A percentile compares a stretch with the other conserved stretches of the same genome.
phyloP scores from a whole-genome alignment of 257 asterid genomes.

The Primulina tabacum region DNA sequence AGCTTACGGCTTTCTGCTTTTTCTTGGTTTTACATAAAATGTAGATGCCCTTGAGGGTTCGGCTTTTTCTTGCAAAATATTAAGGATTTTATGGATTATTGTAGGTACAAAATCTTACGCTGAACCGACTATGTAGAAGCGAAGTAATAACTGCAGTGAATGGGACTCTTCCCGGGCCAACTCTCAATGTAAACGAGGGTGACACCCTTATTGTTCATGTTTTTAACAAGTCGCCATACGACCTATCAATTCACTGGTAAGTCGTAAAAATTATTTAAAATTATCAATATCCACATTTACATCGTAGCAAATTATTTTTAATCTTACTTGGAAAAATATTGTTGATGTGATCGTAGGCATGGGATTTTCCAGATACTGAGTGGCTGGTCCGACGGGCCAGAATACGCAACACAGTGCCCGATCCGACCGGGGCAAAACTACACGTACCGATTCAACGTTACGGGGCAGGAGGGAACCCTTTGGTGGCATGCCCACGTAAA shows the following conservation, averaged over 20 bases:
- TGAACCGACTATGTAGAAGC: slow-evolving; percentile 43
- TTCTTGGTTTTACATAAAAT: too few relatives aligned
- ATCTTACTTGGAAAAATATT: too few relatives aligned
- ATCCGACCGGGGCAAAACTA: slow-evolving; percentile 57
- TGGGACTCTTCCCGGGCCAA: slow-evolving; percentile 66
- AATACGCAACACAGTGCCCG: slow-evolving; percentile 64
- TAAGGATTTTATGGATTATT: too few relatives aligned
- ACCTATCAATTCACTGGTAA: slow-evolving; percentile 67
- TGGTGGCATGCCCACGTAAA: slow-evolving; percentile 86
- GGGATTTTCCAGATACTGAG: slow-evolving; percentile 24
- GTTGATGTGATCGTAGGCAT: too few relatives aligned
- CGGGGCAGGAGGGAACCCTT: slow-evolving; percentile 56
- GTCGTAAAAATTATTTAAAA: neutral
- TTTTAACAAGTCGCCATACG: slow-evolving; percentile 51
- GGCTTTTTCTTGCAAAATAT: too few relatives aligned
- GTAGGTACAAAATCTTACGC: slow-evolving; percentile 57
- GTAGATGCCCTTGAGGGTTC: too few relatives aligned
- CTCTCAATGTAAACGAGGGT: slow-evolving; percentile 51
- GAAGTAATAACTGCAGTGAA: slow-evolving; percentile 69
- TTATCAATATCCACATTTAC: too few relatives aligned
- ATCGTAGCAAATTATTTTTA: too few relatives aligned
- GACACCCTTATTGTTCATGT: slow-evolving; percentile 63
- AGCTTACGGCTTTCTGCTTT: too few relatives aligned
- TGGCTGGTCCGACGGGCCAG: slow-evolving; percentile 83
- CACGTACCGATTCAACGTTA: slow-evolving; percentile 38